Base-by-base conservation (phyloP, 2,329 filamentous ascomycete species). In the Colletotrichum sp. region DNA sequence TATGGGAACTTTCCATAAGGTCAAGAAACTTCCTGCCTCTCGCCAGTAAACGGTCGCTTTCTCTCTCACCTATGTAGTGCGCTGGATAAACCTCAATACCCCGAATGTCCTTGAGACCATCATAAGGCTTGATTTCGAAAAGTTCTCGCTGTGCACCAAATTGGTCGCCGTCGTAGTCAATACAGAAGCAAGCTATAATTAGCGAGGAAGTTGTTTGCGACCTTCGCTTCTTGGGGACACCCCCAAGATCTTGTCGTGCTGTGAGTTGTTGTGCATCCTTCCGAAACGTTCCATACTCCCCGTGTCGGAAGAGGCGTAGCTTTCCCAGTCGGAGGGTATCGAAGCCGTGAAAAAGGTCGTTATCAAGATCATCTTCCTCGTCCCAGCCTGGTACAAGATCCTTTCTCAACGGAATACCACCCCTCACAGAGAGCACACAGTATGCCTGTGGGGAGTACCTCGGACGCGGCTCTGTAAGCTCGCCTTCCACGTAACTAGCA, bases 71-170 rank as follows among this genome's bases (percentile, higher is more conserved):
- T 34, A 66, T 15, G 13, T 66, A 44, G 10, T 66, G 34, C 13
- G 18, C 24, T n/a, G 63, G 63, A 15, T 26, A 66, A 24, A 66
- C 24, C n/a, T 78, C 71, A 4, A 84, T 76, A 10, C 64, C 78
- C 3, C 72, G 79, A 5, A 84, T 78, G 1, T 77, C 77, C 9
- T 78, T 71, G 18, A 80, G 72, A 1, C 80, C 79, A 4, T 83
- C 80, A 32, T 80, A 84, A 1, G 80, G 79, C 10, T 76, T 78
- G 66, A 84, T 80, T 0, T 75, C 52, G 28, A 84, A 81, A 2
- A 69, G 59, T 2, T 81, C 80, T 1, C 32, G 10, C 4, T 79
- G 76, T 10, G 78, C 74, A 2, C 79, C 79, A 32, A 79, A 80
- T 3, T 76, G 64, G 10, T 75, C 72, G 0, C 80, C 82, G 36